Evolutionary conservation across 805 yeast genomes (phyloP), one percentile per base, ranked within the genome.

Genomic region (Cyberlindnera galapagoensis): DNA sequence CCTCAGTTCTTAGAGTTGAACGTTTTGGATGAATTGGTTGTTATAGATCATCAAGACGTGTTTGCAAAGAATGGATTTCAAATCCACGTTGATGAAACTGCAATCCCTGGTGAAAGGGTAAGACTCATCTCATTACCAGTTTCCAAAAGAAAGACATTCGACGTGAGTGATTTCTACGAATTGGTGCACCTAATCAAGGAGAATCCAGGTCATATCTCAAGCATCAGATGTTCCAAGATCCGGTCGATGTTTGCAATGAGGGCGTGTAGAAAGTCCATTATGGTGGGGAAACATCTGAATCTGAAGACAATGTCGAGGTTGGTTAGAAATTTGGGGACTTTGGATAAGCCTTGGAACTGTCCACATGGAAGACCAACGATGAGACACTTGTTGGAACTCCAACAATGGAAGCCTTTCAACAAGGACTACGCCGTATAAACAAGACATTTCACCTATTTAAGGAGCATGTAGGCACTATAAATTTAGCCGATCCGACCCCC

Each of bases 361-460:
- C 99, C 99, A 0, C 99, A 92, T 58, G 98, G 99, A 0, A 64
- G 99, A 42, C 99, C 98, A 0, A 92, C 99, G 1, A 76, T 92
- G 81, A 69, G 98, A 34, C 97, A 90, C 56, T 63, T 90, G 37
- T 74, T 79, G 38, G 86, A 83, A 35, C 49, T 80, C 23, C 55
- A 62, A 25, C 56, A 61, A 28, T 66, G 75, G 70, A 45, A 51
- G 14, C 44, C 67, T 1, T 73, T 71, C 41, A 46, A 46, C 8
- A 59, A 57, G 3, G 80, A 74, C 44, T 68, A 69, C 44, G 37
- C 40, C 12, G 13, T 56, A 21, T 58, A 33, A 25, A 11, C n/a
- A n/a, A n/a, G n/a, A n/a, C n/a, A n/a, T n/a, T n/a, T n/a, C n/a
- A n/a, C n/a, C n/a, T n/a, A n/a, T n/a, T n/a, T n/a, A n/a, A n/a